phyloP scores from a whole-genome alignment of 169 alveolate genomes.

The Plasmodium gaboni region DNA sequence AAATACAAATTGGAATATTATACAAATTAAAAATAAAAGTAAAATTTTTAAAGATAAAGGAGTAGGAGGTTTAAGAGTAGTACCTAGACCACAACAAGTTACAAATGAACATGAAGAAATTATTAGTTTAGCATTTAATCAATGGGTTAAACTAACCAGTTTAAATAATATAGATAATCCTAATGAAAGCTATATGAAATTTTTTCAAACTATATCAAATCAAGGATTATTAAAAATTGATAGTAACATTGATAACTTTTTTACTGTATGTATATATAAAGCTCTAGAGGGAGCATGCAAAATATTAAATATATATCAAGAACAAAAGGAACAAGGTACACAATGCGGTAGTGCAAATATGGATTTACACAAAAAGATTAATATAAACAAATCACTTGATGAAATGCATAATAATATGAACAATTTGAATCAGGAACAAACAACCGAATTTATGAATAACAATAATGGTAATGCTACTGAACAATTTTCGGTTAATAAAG shows the following conservation, averaged over 20 bases:
- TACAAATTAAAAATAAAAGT: constrained; percentile 45
- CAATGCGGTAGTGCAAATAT: too few species aligned
- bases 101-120: constrained; percentile 83
- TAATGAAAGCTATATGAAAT: constrained; percentile 81
- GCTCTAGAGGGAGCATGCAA: constrained; percentile 79
- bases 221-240: constrained; percentile 92
- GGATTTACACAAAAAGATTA: neutral
- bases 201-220: constrained; percentile 89
- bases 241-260: constrained; percentile 89
- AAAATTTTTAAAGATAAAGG: constrained; percentile 74
- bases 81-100: constrained; percentile 80
- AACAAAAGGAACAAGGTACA: neutral
- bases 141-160: constrained; percentile 83
- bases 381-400: neutral
- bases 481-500: neutral
- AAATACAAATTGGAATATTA: constrained; percentile 62
- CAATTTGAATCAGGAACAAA: neutral
- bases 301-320: neutral
- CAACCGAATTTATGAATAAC: neutral
- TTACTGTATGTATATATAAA: constrained; percentile 88
- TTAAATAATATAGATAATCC: constrained; percentile 79
- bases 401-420: neutral
- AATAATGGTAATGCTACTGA: neutral
- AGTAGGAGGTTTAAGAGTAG: constrained; percentile 84
- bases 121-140: constrained; percentile 77